Evolutionary conservation across 1,284 basidiomycete genomes (phyloP).

Genomic region (Athelia psychrophila): DNA sequence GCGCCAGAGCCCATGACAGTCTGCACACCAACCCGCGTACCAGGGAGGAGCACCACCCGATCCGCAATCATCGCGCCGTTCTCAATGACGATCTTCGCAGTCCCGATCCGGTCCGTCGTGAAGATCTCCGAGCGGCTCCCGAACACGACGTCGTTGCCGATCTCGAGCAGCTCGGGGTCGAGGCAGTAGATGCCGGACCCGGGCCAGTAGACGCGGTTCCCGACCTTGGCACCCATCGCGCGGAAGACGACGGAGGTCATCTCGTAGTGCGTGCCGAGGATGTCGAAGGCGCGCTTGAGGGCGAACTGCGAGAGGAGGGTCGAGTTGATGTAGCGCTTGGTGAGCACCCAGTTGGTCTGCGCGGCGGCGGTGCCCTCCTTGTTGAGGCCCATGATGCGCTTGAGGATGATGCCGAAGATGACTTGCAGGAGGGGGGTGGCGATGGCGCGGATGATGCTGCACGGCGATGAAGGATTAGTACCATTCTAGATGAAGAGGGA

Average conservation of each 20-base stretch:
- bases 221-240: constrained; percentile 44
- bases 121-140: constrained; percentile 43
- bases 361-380: constrained; percentile 21
- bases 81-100: constrained; percentile 34
- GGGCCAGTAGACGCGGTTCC: constrained; percentile 46
- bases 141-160: constrained; percentile 47
- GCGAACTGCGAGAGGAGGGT: constrained; percentile 32
- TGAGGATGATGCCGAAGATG: constrained; percentile 35
- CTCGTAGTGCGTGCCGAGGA: constrained; percentile 43
- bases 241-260: constrained; percentile 34
- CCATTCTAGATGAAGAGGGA: constrained; percentile 36
- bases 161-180: constrained; percentile 29
- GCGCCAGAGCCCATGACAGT: constrained; percentile 27
- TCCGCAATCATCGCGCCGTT: constrained; percentile 36
- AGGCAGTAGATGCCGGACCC: constrained; percentile 41
- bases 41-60: constrained; percentile 24
- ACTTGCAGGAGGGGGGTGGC: constrained; percentile 36
- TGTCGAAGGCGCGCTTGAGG: constrained; percentile 34
- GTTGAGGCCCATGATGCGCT: constrained; percentile 38
- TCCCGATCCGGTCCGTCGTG: constrained; percentile 39
- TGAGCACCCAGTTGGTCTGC: constrained; percentile 27
- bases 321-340: constrained; percentile 38
- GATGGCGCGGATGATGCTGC: constrained; percentile 33
- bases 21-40: constrained; percentile 20
- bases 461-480: too few relatives aligned